A percentile compares a stretch with the other conserved stretches of the same genome.
phyloP scores from a whole-genome alignment of 2,329 filamentous ascomycete species.

The Neurospora sp. region DNA sequence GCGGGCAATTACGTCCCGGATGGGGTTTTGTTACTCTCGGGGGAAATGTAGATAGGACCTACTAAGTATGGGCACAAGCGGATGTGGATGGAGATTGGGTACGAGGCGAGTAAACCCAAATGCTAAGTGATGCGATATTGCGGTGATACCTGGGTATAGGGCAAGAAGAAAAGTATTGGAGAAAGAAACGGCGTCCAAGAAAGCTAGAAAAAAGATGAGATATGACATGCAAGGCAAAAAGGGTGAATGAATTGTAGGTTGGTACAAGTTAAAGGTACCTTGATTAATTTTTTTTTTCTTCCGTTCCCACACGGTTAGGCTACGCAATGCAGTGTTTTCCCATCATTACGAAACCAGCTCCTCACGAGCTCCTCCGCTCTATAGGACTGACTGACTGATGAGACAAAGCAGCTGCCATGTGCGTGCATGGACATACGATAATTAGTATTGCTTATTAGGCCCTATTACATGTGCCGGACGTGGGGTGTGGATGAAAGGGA shows the following conservation, averaged over 20 bases:
- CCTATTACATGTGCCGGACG: neutral
- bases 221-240: neutral
- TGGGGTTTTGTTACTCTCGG: neutral
- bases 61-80: neutral
- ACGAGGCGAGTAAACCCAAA: neutral
- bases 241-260: neutral
- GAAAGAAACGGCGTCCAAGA: neutral
- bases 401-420: neutral
- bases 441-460: neutral
- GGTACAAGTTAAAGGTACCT: neutral
- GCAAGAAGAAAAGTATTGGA: neutral
- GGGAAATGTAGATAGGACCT: neutral
- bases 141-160: neutral
- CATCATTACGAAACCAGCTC: neutral
- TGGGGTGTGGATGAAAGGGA: neutral
- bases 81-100: neutral
- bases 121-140: neutral
- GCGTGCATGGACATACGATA: neutral
- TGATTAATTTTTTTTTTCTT: neutral
- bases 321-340: neutral
- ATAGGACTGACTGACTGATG: neutral
- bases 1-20: neutral
- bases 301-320: neutral
- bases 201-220: neutral
- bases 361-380: neutral